These are phyloP conservation scores for Solanum dulcamara DNA, from an alignment of 257 asterid genomes.

Conservation along the genomic window DNA sequence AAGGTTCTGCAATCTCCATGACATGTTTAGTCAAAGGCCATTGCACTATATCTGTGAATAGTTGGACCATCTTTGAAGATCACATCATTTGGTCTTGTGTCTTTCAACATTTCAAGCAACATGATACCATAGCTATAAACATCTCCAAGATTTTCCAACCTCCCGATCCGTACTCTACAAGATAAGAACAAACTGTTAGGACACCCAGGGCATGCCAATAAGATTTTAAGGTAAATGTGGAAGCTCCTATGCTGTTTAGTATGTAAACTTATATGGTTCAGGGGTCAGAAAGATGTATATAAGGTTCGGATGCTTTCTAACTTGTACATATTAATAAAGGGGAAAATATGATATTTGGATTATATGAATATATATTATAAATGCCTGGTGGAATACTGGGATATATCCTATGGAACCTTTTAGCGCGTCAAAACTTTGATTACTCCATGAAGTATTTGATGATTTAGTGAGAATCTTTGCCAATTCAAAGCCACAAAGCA, in stretches of 20 bases:
- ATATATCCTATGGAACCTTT: slow-evolving; percentile 5
- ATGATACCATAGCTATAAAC: slow-evolving; percentile 40
- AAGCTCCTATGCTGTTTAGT: neutral
- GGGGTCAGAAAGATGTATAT: neutral
- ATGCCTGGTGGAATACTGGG: slow-evolving; percentile 8
- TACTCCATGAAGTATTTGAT: neutral
- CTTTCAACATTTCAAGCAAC: slow-evolving; percentile 32
- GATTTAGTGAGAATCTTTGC: neutral
- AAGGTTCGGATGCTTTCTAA: neutral
- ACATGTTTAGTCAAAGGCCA: slow-evolving; percentile 11
- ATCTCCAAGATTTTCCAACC: slow-evolving; percentile 19
- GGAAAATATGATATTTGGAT: neutral
- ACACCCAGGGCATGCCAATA: neutral
- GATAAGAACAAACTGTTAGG: neutral
- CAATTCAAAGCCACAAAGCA: slow-evolving; percentile 14
- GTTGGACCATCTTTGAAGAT: slow-evolving; percentile 19
- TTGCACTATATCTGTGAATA: slow-evolving; percentile 22
- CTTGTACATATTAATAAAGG: neutral
- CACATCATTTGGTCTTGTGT: slow-evolving; percentile 24
- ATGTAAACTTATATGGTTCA: neutral
- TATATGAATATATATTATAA: neutral
- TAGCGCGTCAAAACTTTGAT: neutral
- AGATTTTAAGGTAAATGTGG: neutral
- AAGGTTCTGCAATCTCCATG: slow-evolving; percentile 8
- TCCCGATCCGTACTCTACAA: slow-evolving; percentile 36